Conservation (phyloP, 1,139 yeast genomes). For the Geotrichum siamense region DNA sequence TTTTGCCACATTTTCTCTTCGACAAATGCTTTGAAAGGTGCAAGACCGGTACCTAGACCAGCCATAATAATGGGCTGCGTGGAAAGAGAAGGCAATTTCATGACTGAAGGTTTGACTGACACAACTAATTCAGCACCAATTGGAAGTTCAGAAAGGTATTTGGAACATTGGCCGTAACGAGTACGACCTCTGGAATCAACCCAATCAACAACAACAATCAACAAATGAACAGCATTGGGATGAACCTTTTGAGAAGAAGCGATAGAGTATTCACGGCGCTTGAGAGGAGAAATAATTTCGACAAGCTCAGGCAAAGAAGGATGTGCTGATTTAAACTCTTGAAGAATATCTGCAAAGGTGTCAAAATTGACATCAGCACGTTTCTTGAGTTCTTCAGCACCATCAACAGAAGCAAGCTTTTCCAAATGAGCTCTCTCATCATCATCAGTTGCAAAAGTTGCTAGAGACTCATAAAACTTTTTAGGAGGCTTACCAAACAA, state of each 20-base stretch:
- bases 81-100: slow-evolving; percentile 86
- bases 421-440: slow-evolving; percentile 57
- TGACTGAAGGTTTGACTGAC: slow-evolving; percentile 91
- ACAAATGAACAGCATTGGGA: slow-evolving; percentile 82
- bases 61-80: slow-evolving; percentile 93
- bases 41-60: slow-evolving; percentile 96
- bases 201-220: slow-evolving; percentile 97
- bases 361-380: slow-evolving; percentile 80
- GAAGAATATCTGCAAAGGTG: slow-evolving; percentile 75
- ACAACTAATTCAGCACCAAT: slow-evolving; percentile 87
- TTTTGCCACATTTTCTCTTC: slow-evolving; percentile 95
- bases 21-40: slow-evolving; percentile 95
- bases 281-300: slow-evolving; percentile 71
- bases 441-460: slow-evolving; percentile 64
- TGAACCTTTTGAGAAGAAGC: slow-evolving; percentile 93
- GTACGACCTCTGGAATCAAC: slow-evolving; percentile 76
- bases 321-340: slow-evolving; percentile 73
- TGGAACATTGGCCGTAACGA: slow-evolving; percentile 92
- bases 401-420: slow-evolving; percentile 65
- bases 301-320: slow-evolving; percentile 71
- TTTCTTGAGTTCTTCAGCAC: slow-evolving; percentile 78
- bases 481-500: slow-evolving; percentile 94
- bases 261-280: slow-evolving; percentile 97
- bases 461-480: slow-evolving; percentile 80
- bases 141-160: slow-evolving; percentile 68